phyloP scores from a whole-genome alignment of 306 rosid genomes.

The Crotalaria pallida region DNA sequence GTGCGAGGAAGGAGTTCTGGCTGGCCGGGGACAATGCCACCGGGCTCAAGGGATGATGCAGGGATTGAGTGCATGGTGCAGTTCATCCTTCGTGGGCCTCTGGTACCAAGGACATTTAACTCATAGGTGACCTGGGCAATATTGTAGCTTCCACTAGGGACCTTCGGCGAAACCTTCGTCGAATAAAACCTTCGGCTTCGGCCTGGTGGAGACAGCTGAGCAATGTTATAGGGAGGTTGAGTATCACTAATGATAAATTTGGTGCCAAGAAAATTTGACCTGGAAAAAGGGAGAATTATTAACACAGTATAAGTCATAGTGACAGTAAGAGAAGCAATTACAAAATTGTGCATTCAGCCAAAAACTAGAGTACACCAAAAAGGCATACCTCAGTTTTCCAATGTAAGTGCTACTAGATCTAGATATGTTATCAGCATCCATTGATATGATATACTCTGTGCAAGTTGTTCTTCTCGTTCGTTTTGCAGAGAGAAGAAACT shows the following conservation, averaged over 20 bases:
- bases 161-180: constrained; percentile 90
- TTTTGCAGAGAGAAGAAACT: constrained; percentile 93
- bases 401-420: constrained; percentile 85
- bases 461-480: constrained; percentile 84
- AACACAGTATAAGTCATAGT: background rate
- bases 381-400: constrained; percentile 77
- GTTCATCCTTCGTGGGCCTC: constrained; percentile 96
- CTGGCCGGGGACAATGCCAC: constrained; percentile 80
- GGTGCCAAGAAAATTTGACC: constrained; percentile 97
- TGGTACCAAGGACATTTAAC: constrained; percentile 86
- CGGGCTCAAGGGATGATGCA: constrained; percentile 56
- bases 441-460: constrained; percentile 91
- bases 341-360: background rate
- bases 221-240: constrained; percentile 71
- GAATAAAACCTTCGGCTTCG: constrained; percentile 83
- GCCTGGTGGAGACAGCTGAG: constrained; percentile 70
- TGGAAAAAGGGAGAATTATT: constrained; percentile 28
- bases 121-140: constrained; percentile 86
- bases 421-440: constrained; percentile 84
- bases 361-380: background rate
- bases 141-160: constrained; percentile 86
- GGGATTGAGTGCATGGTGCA: constrained; percentile 89
- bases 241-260: constrained; percentile 91
- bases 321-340: background rate
- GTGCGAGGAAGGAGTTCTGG: constrained; percentile 73